These are phyloP conservation scores for Volvariella surrecta DNA, from an alignment of 1,284 basidiomycete species.

Conservation along the genomic window DNA sequence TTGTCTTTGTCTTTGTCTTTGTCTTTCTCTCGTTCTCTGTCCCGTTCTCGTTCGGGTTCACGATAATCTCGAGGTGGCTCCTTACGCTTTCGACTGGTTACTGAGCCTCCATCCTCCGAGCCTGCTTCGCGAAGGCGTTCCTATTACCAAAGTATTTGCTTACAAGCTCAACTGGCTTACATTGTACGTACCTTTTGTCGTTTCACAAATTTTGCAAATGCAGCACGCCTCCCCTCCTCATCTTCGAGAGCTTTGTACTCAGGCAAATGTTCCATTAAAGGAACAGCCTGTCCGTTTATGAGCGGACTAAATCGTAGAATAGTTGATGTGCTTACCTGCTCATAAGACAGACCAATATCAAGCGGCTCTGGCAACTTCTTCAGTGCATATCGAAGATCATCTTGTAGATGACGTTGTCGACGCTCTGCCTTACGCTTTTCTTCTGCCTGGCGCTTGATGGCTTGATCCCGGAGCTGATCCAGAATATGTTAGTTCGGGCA, in stretches of 20 bases:
- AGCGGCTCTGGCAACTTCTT: constrained; percentile 81
- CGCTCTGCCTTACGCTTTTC: constrained; percentile 79
- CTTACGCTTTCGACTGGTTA: constrained; percentile 67
- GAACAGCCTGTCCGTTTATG: constrained; percentile 42
- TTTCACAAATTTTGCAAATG: constrained; percentile 81
- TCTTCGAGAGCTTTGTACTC: constrained; percentile 82
- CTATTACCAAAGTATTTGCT: constrained; percentile 22
- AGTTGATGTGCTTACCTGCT: constrained; percentile 47
- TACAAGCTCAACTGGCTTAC: neutral
- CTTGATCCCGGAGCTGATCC: constrained; percentile 71
- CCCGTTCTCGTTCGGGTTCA: constrained; percentile 29
- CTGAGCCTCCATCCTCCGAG: constrained; percentile 73
- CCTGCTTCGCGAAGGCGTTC: constrained; percentile 72
- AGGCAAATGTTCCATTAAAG: constrained; percentile 69
- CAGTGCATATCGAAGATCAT: constrained; percentile 93
- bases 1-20: constrained; percentile 15
- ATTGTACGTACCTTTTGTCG: constrained; percentile 65
- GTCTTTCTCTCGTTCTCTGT: constrained; percentile 31
- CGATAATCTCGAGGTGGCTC: constrained; percentile 48
- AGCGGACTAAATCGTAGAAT: constrained; percentile 8
- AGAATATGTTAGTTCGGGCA: constrained; percentile 8
- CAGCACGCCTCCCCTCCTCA: constrained; percentile 69
- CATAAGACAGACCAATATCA: constrained; percentile 67
- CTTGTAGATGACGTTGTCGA: constrained; percentile 80
- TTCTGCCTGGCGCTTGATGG: constrained; percentile 69